Evolutionary conservation across 1,284 basidiomycete species (phyloP).

Genomic region (Chalciporus sp.): DNA sequence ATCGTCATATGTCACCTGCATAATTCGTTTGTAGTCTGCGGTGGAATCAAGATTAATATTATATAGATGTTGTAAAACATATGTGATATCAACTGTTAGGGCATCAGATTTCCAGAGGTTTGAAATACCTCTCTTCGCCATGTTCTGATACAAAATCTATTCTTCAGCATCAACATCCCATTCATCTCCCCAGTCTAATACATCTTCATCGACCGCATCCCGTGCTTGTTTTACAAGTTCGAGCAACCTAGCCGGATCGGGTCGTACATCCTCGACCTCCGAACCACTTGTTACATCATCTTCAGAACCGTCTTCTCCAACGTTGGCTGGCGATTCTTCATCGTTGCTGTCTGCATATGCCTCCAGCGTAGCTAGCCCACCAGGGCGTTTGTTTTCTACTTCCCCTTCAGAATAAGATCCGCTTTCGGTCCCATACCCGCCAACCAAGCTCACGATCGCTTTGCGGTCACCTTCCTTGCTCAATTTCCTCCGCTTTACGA

Average conservation of each 20-base stretch:
- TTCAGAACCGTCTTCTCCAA: conserved; percentile 29
- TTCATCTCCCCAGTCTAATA: conserved; percentile 65
- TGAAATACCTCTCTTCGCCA: background rate
- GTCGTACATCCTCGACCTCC: conserved; percentile 37
- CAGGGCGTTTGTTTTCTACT: conserved; percentile 30
- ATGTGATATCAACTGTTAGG: background rate
- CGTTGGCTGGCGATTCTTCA: conserved; percentile 29
- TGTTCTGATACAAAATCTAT: background rate
- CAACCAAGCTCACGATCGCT: conserved; percentile 59
- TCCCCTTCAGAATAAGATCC: conserved; percentile 44
- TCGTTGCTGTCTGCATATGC: conserved; percentile 60
- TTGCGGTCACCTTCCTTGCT: conserved; percentile 51
- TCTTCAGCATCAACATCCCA: conserved; percentile 38
- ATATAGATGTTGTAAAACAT: conserved; percentile 6
- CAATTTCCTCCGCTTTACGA: conserved; percentile 55
- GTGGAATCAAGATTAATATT: background rate
- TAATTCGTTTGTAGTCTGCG: background rate
- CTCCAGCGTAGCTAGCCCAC: conserved; percentile 50
- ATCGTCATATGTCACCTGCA: background rate
- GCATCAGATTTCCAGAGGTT: background rate
- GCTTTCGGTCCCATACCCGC: conserved; percentile 66
- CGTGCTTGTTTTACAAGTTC: conserved; percentile 51
- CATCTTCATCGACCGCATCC: conserved; percentile 48
- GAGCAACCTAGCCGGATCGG: conserved; percentile 52
- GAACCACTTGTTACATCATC: conserved; percentile 33